Conservation (phyloP, 768 basidiomycete species). For the Leccinum variicolor region DNA sequence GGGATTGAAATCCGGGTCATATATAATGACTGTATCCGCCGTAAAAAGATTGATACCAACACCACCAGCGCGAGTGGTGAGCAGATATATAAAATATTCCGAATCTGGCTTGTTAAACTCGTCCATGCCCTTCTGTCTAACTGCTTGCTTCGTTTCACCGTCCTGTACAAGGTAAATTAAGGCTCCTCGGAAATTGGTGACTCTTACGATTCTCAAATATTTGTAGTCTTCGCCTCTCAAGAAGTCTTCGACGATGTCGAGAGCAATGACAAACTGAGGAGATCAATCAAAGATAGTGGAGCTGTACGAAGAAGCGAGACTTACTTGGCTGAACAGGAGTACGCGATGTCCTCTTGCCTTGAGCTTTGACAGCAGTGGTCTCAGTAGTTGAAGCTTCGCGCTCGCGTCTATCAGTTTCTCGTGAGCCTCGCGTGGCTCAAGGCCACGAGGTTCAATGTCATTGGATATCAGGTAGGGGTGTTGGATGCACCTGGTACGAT, state of each 20-base stretch:
- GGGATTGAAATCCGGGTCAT: constrained; percentile 98
- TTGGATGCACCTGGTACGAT: constrained; percentile 66
- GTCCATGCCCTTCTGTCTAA: constrained; percentile 95
- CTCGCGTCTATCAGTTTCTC: constrained; percentile 79
- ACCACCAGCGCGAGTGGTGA: constrained; percentile 92
- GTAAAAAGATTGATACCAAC: constrained; percentile 90
- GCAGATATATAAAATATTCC: constrained; percentile 85
- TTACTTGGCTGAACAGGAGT: constrained; percentile 87
- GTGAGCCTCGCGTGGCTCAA: constrained; percentile 61
- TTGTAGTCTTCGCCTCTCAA: constrained; percentile 75
- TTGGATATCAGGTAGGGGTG: constrained; percentile 86
- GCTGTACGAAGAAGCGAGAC: constrained; percentile 11
- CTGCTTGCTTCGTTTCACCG: constrained; percentile 78
- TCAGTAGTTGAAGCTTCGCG: constrained; percentile 80
- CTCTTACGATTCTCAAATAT: constrained; percentile 71
- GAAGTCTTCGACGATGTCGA: constrained; percentile 89
- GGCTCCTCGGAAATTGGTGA: constrained; percentile 2
- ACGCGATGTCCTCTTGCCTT: constrained; percentile 85
- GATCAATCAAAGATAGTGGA: neutral
- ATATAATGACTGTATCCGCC: constrained; percentile 91
- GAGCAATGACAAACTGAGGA: constrained; percentile 79
- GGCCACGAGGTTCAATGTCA: constrained; percentile 70
- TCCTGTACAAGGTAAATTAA: constrained; percentile 50
- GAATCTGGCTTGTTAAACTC: constrained; percentile 87
- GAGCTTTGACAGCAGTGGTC: constrained; percentile 75